These are phyloP conservation scores for Hawksworthiomyces lignivorus DNA, from an alignment of 2,329 filamentous ascomycete species.

Conservation along the genomic window DNA sequence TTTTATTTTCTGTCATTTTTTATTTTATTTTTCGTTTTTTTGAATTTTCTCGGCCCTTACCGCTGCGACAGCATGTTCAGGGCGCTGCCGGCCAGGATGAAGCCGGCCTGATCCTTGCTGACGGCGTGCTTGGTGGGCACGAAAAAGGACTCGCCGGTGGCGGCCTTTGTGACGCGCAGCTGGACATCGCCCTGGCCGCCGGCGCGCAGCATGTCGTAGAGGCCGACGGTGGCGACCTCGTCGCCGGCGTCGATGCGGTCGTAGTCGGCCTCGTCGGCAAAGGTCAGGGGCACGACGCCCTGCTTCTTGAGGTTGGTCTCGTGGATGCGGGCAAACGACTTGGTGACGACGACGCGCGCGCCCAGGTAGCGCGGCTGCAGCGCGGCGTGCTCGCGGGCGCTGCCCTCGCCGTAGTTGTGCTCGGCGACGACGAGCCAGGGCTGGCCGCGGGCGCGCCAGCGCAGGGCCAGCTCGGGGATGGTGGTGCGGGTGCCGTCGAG, in stretches of 20 bases:
- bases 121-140: slow-evolving; percentile 82
- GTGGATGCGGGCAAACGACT: slow-evolving; percentile 81
- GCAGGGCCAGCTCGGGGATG: slow-evolving; percentile 79
- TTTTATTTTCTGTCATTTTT: too few species aligned
- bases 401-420: slow-evolving; percentile 90
- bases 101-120: slow-evolving; percentile 81
- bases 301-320: slow-evolving; percentile 96
- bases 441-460: slow-evolving; percentile 68
- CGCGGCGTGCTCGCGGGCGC: slow-evolving; percentile 79
- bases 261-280: slow-evolving; percentile 82
- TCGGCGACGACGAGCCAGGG: slow-evolving; percentile 94
- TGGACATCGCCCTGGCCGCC: slow-evolving; percentile 72
- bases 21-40: not conserved
- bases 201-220: slow-evolving; percentile 72
- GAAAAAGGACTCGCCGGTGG: slow-evolving; percentile 54
- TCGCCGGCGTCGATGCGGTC: slow-evolving; percentile 77
- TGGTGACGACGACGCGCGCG: slow-evolving; percentile 72
- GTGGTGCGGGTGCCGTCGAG: slow-evolving; percentile 64
- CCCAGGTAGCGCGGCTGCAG: slow-evolving; percentile 79
- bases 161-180: slow-evolving; percentile 56
- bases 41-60: not conserved
- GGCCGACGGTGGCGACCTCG: slow-evolving; percentile 70
- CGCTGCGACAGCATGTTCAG: slow-evolving; percentile 76
- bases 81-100: slow-evolving; percentile 88
- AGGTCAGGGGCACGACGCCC: slow-evolving; percentile 89